Base-by-base conservation (phyloP, 2,329 filamentous ascomycete genomes). In the Calycina marina region DNA sequence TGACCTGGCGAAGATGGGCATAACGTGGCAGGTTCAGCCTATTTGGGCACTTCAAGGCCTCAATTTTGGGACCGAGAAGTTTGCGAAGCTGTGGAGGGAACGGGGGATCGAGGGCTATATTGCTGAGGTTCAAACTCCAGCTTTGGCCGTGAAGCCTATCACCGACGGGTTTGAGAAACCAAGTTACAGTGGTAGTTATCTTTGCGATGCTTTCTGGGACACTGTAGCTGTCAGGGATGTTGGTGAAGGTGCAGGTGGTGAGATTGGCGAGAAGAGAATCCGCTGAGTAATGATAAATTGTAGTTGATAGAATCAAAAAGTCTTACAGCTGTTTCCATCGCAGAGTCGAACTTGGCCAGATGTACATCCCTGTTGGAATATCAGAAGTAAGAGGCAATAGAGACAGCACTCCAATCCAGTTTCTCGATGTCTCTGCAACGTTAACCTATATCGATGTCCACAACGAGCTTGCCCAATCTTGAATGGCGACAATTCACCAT, bases 11-110 rank as follows among this genome's bases (percentile, higher is more conserved):
- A 54, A 55, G 40, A 44, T 56, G 38, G 51, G 55, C 6, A 43
- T 59, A 5, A 52, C 54, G 4, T 60, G 55, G 56, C 56, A 60
- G 35, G 54, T 59, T 1, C 56, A 60, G 48, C 57, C 56, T 2
- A 56, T 59, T 32, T 58, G 54, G 51, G 44, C 44, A 14, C 31
- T 56, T 9, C 50, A 54, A 25, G 56, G 56, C 0, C 36, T 57
- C 12, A 56, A 56, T 34, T 40, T 52, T 32, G 41, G 44, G 11
- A 49, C 53, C 4, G 52, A 56, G 31, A 42, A 50, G 38, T 54
- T 56, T 40, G 44, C 46, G 10, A 46, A 51, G 38, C 36, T 50
- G 31, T 58, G 52, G 53, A 43, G 39, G 14, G 42, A 52, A 18
- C 45, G 53, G 11, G 56, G 53, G 2, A 58, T 58, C 28, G 53